phyloP scores from a whole-genome alignment of 2,329 filamentous ascomycete species.

The Juglanconis sp. region DNA sequence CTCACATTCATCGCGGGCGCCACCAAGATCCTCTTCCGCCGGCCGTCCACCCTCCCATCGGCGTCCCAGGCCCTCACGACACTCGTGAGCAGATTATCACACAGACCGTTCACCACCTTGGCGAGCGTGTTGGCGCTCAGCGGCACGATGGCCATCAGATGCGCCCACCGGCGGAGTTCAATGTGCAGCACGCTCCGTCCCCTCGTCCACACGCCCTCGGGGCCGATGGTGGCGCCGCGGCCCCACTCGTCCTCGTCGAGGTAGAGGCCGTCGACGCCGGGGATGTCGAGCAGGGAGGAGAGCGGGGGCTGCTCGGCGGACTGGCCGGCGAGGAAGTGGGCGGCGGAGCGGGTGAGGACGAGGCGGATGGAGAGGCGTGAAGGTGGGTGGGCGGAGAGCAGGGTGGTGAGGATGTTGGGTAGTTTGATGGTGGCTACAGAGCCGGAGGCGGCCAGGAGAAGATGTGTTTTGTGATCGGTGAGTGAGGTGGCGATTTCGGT shows the following conservation, averaged over 20 bases:
- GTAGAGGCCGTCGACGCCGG: conserved; percentile 78
- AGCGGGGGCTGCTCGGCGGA: conserved; percentile 72
- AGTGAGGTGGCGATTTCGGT: conserved; percentile 7
- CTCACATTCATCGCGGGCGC: conserved; percentile 42
- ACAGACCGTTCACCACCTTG: conserved; percentile 75
- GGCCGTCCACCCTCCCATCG: conserved; percentile 53
- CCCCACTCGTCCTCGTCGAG: conserved; percentile 82
- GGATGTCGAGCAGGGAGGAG: conserved; percentile 52
- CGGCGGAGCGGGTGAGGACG: conserved; percentile 71
- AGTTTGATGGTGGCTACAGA: conserved; percentile 88
- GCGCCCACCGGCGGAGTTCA: conserved; percentile 76
- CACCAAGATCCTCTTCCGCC: conserved; percentile 67
- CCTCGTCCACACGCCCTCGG: conserved; percentile 66
- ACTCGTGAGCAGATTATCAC: conserved; percentile 70
- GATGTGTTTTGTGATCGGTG: conserved; percentile 14
- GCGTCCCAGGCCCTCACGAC: conserved; percentile 88
- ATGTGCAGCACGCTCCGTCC: conserved; percentile 86
- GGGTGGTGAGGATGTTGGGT: conserved; percentile 59
- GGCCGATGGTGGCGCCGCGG: conserved; percentile 24
- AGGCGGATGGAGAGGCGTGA: conserved; percentile 74
- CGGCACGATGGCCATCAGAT: conserved; percentile 76
- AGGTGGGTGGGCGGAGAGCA: conserved; percentile 40
- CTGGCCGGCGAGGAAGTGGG: conserved; percentile 74
- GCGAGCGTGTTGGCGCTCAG: conserved; percentile 82
- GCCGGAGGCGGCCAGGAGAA: conserved; percentile 26